Evolutionary conservation across 805 yeast genomes (phyloP).

Genomic region (Nakazawaea wickerhamii): DNA sequence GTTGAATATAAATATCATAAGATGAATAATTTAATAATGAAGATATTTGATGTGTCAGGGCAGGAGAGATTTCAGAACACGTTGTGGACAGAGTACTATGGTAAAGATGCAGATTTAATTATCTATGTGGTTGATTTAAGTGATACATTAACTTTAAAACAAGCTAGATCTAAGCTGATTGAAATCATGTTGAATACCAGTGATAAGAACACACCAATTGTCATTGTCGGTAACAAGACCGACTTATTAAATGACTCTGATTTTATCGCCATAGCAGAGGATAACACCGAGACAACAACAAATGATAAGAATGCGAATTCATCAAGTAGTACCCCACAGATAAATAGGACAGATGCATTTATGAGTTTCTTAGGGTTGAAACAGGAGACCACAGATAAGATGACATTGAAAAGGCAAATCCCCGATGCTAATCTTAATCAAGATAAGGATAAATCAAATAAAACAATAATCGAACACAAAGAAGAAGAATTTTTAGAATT

Average conservation of each 20-base stretch:
- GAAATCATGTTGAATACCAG: constrained; percentile 20
- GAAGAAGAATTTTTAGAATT: constrained; percentile 14
- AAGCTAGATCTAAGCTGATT: constrained; percentile 18
- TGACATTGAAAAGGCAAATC: constrained; percentile 4
- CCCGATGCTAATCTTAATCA: not conserved
- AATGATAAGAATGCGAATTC: constrained; percentile 4
- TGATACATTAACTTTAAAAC: constrained; percentile 22
- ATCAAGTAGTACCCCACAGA: constrained; percentile 11
- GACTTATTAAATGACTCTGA: constrained; percentile 21
- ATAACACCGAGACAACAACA: not conserved
- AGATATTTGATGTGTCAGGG: constrained; percentile 26
- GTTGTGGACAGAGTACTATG: constrained; percentile 19
- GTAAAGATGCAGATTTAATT: constrained; percentile 14
- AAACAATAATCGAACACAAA: not conserved
- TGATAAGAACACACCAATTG: constrained; percentile 18
- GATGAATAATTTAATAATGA: constrained; percentile 15
- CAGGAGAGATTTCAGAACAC: constrained; percentile 20
- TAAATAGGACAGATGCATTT: constrained; percentile 13
- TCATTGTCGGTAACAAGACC: constrained; percentile 26
- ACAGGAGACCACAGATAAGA: constrained; percentile 7
- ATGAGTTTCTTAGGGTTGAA: constrained; percentile 19
- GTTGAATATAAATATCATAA: constrained; percentile 7
- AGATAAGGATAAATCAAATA: not conserved
- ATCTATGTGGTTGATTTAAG: constrained; percentile 25
- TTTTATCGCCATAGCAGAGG: not conserved